Evolutionary conservation across 768 basidiomycete species (phyloP).

Genomic region (Mycena venus): DNA sequence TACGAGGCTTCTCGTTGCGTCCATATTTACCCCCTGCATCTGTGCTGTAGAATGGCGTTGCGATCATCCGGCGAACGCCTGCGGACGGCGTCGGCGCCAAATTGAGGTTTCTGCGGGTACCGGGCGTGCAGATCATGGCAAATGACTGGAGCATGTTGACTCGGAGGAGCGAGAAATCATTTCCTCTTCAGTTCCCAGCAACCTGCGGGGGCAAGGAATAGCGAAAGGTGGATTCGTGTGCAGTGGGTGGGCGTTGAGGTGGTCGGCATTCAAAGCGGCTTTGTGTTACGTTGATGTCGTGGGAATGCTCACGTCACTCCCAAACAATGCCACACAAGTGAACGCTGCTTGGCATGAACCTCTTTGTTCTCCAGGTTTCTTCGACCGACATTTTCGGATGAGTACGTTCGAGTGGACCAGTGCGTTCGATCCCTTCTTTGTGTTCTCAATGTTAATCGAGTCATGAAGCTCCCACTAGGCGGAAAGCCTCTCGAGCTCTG

Average conservation of each 20-base stretch:
- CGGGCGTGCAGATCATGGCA: neutral
- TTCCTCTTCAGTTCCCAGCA: neutral
- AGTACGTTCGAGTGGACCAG: constrained; percentile 20
- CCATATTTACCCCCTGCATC: neutral
- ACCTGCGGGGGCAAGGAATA: no score
- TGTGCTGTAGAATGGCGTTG: neutral
- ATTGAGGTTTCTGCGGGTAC: neutral
- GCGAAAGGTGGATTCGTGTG: no score
- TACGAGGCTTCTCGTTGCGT: neutral
- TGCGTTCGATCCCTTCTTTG: neutral
- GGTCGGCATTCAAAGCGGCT: no score
- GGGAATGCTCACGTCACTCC: no score
- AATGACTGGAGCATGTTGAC: neutral
- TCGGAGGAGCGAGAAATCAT: neutral
- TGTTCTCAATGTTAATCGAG: neutral
- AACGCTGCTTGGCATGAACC: neutral
- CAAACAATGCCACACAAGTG: neutral
- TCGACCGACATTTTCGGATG: neutral
- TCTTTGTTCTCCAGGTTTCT: neutral
- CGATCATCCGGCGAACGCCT: neutral
- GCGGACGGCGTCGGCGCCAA: neutral
- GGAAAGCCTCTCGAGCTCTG: constrained; percentile 18
- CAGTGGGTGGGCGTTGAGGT: no score
- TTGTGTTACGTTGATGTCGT: no score
- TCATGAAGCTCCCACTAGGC: constrained; percentile 43